Base-by-base conservation (phyloP, 352 stramenopile species). In the Globisporangium middletonii region DNA sequence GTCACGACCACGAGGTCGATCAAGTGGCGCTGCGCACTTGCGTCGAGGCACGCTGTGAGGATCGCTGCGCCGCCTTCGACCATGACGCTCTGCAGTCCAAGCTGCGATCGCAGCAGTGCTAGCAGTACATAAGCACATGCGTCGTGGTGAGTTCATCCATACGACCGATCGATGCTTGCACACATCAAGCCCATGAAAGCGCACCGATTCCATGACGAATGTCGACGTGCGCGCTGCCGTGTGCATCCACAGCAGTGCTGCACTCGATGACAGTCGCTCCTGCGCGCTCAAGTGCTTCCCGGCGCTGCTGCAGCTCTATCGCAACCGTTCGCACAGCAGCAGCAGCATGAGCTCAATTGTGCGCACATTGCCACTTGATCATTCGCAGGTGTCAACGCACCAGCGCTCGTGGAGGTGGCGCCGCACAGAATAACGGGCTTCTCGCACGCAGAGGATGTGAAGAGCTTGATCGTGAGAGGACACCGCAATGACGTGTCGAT, bases 11-110 rank as follows among this genome's bases (percentile, higher is more conserved):
- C 76, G 33, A 77, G 71, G 53, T 89, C 70, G 28, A 96, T 68
- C 23, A 92, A 65, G n/a, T 76, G 72, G 11, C 44, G 16, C 12
- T 56, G 51, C 8, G 66, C 62, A 19, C 64, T 66, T 59, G 77
- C 69, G 37, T 64, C 62, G 18, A 93, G 57, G 50, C 81, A 89
- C n/a, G 77, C 68, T n/a, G 79, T 79, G 28, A 96, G 73, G 49
- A 96, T 85, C 3, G 74, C 61, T 1, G 84, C 75, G 11, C 86
- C 86, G 23, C 86, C 86, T 73, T 96, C 86, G 16, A 96, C 63
- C 86, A 94, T 96, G 28, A 94, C 54, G 47, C 74, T 92, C 5
- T 55, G 42, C 47, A 94, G 65, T 0, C 77, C 81, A 51, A 72
- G 62, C 13, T 59, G 30, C 3, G 50, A 35, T 19, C 63, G 67